phyloP scores from a whole-genome alignment of 163 green algal species.

The Chlorella variabilis region DNA sequence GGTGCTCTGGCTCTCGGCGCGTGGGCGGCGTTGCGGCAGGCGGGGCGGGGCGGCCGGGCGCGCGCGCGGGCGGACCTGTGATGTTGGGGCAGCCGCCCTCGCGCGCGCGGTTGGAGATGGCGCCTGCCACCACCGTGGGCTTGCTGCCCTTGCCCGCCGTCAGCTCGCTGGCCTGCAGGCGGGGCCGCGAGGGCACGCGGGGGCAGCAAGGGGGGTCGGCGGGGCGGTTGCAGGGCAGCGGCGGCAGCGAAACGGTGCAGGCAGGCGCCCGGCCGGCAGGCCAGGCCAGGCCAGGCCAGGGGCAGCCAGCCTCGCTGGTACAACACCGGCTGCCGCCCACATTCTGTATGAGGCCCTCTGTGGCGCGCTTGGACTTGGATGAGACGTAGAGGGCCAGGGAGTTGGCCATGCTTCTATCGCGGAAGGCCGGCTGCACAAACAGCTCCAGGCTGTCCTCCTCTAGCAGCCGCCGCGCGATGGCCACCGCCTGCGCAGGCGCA shows the following conservation, averaged over 20 bases:
- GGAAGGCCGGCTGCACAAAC: constrained; percentile 54
- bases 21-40: no score
- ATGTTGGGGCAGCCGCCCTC: constrained; percentile 37
- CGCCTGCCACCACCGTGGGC: constrained; percentile 40
- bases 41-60: not conserved
- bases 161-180: constrained; percentile 36
- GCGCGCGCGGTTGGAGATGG: constrained; percentile 46
- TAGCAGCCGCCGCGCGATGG: constrained; percentile 49
- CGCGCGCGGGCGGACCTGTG: not conserved
- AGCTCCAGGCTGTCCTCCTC: constrained; percentile 52
- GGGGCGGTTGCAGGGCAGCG: no score
- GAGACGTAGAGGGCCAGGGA: constrained; percentile 50
- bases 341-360: constrained; percentile 33
- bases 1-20: no score
- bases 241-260: no score
- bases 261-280: no score
- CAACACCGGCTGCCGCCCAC: not conserved
- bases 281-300: no score
- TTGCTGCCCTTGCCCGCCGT: constrained; percentile 47
- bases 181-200: no score
- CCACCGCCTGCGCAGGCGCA: constrained; percentile 32
- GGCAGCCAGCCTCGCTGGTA: not conserved
- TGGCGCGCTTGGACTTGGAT: constrained; percentile 39
- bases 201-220: not conserved
- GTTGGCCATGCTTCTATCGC: constrained; percentile 48